Conservation (phyloP, 192 early-diverging fungal genomes). For the Coemansia sp. region DNA sequence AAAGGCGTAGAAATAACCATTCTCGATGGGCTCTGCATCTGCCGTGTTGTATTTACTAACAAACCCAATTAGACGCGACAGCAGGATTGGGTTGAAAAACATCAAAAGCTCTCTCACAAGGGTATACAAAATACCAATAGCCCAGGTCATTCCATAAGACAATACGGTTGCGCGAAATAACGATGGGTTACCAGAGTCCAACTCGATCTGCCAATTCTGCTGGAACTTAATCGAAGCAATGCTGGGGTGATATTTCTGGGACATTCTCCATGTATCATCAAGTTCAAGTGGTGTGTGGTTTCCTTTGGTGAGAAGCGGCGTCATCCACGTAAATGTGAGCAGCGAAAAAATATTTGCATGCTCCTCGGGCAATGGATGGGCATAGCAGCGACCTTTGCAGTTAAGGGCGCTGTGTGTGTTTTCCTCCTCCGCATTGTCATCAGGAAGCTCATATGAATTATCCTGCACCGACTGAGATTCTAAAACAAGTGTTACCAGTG, state of each 20-base stretch:
- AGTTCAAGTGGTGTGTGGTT: slow-evolving; percentile 65
- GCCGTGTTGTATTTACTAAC: slow-evolving; percentile 40
- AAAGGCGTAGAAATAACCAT: slow-evolving; percentile 77
- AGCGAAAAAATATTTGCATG: slow-evolving; percentile 80
- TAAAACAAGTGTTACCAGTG: too few species aligned
- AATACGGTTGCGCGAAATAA: slow-evolving; percentile 59
- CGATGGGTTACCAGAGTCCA: slow-evolving; percentile 59
- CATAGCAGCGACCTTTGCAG: neutral
- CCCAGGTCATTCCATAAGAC: slow-evolving; percentile 67
- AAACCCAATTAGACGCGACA: slow-evolving; percentile 68
- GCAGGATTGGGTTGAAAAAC: slow-evolving; percentile 79
- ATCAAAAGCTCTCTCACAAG: slow-evolving; percentile 70
- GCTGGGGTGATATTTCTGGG: slow-evolving; percentile 58
- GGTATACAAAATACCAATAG: slow-evolving; percentile 78
- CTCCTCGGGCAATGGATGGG: slow-evolving; percentile 62
- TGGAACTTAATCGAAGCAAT: slow-evolving; percentile 66
- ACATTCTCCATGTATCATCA: slow-evolving; percentile 74
- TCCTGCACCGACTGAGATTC: too few species aligned
- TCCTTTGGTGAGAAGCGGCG: slow-evolving; percentile 75
- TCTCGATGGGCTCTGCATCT: slow-evolving; percentile 59
- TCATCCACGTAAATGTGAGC: slow-evolving; percentile 86
- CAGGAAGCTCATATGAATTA: too few species aligned
- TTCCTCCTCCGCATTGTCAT: neutral
- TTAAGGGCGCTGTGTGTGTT: neutral
- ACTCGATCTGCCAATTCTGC: slow-evolving; percentile 69